Base-by-base conservation (phyloP, 768 basidiomycete genomes). In the Psilocybe cyanescens region DNA sequence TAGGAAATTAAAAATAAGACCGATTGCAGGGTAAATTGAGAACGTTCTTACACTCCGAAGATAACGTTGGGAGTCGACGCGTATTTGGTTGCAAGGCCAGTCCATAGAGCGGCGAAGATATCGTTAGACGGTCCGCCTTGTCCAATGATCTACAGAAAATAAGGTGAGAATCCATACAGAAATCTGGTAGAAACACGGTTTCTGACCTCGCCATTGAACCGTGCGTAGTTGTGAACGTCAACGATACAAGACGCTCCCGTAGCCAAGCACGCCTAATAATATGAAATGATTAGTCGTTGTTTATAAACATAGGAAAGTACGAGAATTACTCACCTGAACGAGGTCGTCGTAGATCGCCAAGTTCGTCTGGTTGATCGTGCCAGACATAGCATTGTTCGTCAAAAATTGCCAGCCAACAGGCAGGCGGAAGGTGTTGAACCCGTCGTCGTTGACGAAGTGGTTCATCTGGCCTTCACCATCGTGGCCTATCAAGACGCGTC, bases 331-430 rank as follows among this genome's bases (percentile, higher is more conserved):
- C 14, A 79, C 79, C 68, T 86, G 79, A 16, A 86, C 82, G 33
- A 85, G 76, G 31, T 69, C 76, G 61, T 88, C 81, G 66, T 87
- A 87, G 48, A 78, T 70, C 3, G 71, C 70, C 60, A 87, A 78
- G 58, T 81, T 83, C 3, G 69, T 74, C 19, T 76, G 60, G 67
- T 82, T 72, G 29, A 87, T 67, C 1, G 76, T 66, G 2, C 78
- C 82, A 35, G 76, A 77, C 45, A 75, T 66, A 14, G 76, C 71
- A 62, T 75, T 67, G 64, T 76, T 72, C 0, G 77, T 77, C 48
- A 84, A 73, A 68, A 76, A 84, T 65, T 87, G 87, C 86, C 87
- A 88, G 30, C 80, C 82, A 7, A 85, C 81, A 0, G 87, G 86
- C 8, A 87, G 77, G 51, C 87, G 84, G 77, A 87, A 85, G 5